Conservation (phyloP, 495 filamentous ascomycete species). For the Penicillium crystallinum region DNA sequence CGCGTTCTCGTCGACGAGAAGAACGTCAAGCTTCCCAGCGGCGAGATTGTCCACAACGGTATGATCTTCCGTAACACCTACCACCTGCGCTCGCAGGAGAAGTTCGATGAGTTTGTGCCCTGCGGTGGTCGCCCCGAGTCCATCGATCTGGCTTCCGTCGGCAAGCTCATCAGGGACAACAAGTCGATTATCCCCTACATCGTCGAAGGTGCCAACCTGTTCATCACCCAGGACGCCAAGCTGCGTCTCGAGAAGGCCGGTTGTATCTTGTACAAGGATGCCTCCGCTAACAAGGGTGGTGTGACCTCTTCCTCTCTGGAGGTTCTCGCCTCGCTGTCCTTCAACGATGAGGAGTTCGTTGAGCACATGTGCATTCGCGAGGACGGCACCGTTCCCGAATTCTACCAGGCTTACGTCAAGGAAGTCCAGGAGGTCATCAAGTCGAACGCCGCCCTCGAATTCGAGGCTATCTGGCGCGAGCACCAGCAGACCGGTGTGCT, state of each 20-base stretch:
- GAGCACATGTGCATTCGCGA: constrained; percentile 87
- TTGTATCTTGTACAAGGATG: constrained; percentile 93
- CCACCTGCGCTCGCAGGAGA: constrained; percentile 70
- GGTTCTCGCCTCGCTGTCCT: constrained; percentile 87
- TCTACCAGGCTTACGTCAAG: constrained; percentile 91
- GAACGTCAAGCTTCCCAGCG: constrained; percentile 77
- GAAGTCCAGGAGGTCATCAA: constrained; percentile 84
- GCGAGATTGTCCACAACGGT: constrained; percentile 84
- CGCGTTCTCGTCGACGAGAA: constrained; percentile 89
- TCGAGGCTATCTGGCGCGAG: constrained; percentile 97
- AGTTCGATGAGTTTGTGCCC: constrained; percentile 88
- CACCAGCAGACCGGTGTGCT: constrained; percentile 73
- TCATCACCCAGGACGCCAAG: constrained; percentile 98
- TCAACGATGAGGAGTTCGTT: constrained; percentile 82
- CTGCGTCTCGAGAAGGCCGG: constrained; percentile 89
- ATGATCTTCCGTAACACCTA: constrained; percentile 96
- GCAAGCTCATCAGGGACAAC: constrained; percentile 76
- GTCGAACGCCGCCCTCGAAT: constrained; percentile 85
- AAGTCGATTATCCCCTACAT: constrained; percentile 87
- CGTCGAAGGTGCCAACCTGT: constrained; percentile 95
- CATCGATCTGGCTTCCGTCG: constrained; percentile 83
- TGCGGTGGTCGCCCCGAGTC: constrained; percentile 97
- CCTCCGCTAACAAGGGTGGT: constrained; percentile 96
- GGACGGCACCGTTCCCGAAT: constrained; percentile 73
- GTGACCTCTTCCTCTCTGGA: constrained; percentile 98